phyloP scores from a whole-genome alignment of 208 protist species.

The Trypanosoma cruzi region DNA sequence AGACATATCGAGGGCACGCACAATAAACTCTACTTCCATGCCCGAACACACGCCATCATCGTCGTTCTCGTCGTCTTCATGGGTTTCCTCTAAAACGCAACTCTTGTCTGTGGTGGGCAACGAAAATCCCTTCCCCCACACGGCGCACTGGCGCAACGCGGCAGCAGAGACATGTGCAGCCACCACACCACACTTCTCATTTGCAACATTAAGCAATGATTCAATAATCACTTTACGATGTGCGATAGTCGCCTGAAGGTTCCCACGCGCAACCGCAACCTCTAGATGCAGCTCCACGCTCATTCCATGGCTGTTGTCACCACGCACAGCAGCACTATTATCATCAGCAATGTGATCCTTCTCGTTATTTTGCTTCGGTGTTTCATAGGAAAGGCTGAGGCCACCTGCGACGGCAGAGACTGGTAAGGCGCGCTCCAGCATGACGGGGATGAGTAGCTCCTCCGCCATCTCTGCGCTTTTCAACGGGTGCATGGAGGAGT shows the following conservation, averaged over 20 bases:
- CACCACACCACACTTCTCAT: slow-evolving; percentile 23
- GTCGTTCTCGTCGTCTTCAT: too few relatives aligned
- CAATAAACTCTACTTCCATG: slow-evolving; percentile 48
- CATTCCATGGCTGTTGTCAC: background rate
- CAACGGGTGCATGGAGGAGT: slow-evolving; percentile 25
- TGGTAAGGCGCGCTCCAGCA: slow-evolving; percentile 44
- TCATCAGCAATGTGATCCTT: background rate
- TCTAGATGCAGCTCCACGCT: slow-evolving; percentile 13
- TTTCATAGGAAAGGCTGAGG: background rate
- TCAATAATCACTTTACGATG: slow-evolving; percentile 12
- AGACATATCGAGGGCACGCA: slow-evolving; percentile 75
- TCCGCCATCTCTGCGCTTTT: slow-evolving; percentile 16
- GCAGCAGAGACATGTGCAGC: slow-evolving; percentile 10
- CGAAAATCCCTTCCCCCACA: background rate
- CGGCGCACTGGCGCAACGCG: background rate
- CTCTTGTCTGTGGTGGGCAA: background rate
- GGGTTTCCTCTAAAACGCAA: background rate
- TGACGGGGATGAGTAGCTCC: slow-evolving; percentile 51
- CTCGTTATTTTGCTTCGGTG: background rate
- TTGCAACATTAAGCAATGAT: slow-evolving; percentile 7
- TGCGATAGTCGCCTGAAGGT: background rate
- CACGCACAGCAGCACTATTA: background rate
- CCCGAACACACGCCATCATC: slow-evolving; percentile 27
- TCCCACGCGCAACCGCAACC: background rate
- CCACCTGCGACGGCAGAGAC: background rate